Evolutionary conservation across 495 filamentous ascomycete genomes (phyloP), one percentile per base, ranked within the genome.

Genomic region (Apodospora peruviana): DNA sequence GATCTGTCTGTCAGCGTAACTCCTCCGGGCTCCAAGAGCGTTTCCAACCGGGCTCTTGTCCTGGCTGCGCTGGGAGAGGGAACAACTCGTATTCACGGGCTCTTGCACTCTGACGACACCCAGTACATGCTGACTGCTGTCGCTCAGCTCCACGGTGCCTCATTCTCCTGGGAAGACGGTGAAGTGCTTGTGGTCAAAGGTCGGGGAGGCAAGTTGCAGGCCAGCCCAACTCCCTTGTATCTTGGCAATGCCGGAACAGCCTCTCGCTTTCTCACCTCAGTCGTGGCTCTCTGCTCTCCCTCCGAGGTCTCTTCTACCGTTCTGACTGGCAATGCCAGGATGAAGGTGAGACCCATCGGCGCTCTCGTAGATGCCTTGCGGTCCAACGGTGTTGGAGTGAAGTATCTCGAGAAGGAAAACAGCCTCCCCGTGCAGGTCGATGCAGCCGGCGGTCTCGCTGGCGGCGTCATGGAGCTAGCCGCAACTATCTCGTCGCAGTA

Each of bases 401-500:
- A 87, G 55, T 99, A 94, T 60, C 63, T 94, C 43, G 93, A 88
- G 53, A 83, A 81, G 57, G 74, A 83, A 45, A 78, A 84, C 50
- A 90, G 90, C 66, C 70, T 99, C 41, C 93, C 93, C 5, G 70
- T 99, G 1, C 79, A 85, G 48, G 86, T 99, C 27, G 76, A 81
- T 40, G 91, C 93, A 22, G 85, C 82, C 36, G 83, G 83, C 36
- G 93, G 93, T 11, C 87, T 99, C 61, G 82, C 81, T n/a, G 94
- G 94, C 35, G 90, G 94, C 32, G 80, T 82, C 16, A 96, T 99
- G 58, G 85, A 93, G 51, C 78, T 97, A 45, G 88, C 90, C 38
- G 93, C 93, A 2, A 97, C 90, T 43, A 83, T 96, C 27, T 96
- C 91, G 4, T 96, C 91, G 8, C 93, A 99, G 71, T 99, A 96